phyloP scores from a whole-genome alignment of 306 rosid species.

The Vicia sativa region DNA sequence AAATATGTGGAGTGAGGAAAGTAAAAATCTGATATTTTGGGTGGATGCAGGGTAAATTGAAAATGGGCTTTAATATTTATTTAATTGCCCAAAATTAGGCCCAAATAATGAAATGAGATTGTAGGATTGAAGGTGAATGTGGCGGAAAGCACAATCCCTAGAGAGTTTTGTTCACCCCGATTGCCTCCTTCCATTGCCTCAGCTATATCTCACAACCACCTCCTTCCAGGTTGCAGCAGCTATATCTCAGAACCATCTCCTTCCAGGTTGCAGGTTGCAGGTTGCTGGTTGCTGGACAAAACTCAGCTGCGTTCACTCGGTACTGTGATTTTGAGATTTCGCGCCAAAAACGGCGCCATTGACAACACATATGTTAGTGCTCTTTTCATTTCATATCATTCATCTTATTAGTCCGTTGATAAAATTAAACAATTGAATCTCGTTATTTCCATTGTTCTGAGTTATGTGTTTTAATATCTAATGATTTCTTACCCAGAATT shows the following conservation, averaged over 20 bases:
- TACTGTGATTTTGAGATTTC: background rate
- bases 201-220: too few relatives aligned
- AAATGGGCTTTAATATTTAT: background rate
- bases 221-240: background rate
- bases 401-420: background rate
- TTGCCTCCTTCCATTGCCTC: too few relatives aligned
- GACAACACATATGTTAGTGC: background rate
- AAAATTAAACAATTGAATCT: background rate
- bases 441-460: conserved; percentile 1
- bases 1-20: too few relatives aligned
- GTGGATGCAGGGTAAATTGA: too few relatives aligned
- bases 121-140: background rate
- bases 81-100: background rate
- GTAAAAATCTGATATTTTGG: too few relatives aligned
- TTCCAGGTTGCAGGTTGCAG: background rate
- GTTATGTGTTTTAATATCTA: conserved; percentile 2
- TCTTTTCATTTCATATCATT: background rate
- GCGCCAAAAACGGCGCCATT: background rate
- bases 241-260: background rate
- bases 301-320: background rate
- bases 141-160: background rate
- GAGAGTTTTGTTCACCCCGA: background rate
- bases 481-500: conserved; percentile 30
- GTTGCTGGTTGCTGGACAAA: too few relatives aligned
- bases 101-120: background rate